Base-by-base conservation (phyloP, 202 grass and related monocot genomes). In the Saccharum hybrid region DNA sequence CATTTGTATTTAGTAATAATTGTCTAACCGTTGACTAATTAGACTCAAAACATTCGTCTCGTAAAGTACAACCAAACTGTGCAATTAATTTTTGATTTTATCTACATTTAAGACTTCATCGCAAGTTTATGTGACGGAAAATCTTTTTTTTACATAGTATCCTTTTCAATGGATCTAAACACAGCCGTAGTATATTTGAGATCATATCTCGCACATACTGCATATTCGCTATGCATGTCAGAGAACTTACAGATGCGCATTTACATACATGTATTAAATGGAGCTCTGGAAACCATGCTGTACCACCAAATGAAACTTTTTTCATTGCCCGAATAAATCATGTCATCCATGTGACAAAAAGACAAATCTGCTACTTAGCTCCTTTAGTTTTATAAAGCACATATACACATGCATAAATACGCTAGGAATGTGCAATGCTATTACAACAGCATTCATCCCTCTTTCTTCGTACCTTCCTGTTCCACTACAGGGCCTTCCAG, bases 391-490 rank as follows among this genome's bases (percentile, higher is more conserved):
- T 19, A n/a, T 51, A 11, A 19, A 51, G 45, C 71, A 33, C 14
- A 49, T 51, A 11, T 51, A 19, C 70, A 51, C 26, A n/a, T 52
- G 46, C 48, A 56, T 56, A 57, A 75, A 74, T 37, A 57, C 18
- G 48, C 16, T 11, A 74, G 26, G 45, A 52, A 48, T 16, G 45
- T 34, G 22, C 71, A 74, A 74, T 6, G 7, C 70, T 72, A 51
- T 72, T 71, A n/a, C 31, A 74, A n/a, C 30, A 12, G 30, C 71
- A 56, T 54, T 21, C 72, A 57, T 57, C 49, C 72, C 49, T 75
- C 49, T 6, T 75, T 38, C 72, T 38, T 38, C 10, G 34, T 36
- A 23, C 38, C 15, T 22, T 8, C 33, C 33, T 75, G 72, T 59
- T 75, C n/a, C 72, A 75, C 49, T 1, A 10, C 9, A 10, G 16